These are phyloP conservation scores for Millerozyma miso DNA, from an alignment of 805 yeast species.

Conservation along the genomic window DNA sequence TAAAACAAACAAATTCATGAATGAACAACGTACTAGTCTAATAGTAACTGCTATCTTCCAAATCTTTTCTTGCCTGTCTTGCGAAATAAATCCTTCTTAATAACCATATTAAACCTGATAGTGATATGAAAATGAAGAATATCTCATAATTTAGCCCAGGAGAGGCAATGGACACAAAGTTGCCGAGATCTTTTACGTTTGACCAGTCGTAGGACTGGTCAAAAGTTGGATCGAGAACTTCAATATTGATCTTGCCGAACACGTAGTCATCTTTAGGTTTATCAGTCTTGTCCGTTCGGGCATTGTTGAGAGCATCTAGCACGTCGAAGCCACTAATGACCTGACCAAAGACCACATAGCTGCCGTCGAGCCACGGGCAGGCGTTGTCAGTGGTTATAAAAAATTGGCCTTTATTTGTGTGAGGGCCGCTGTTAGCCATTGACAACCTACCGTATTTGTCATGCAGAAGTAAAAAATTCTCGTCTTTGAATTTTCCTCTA, in stretches of 20 bases:
- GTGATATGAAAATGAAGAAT: constrained; percentile 9
- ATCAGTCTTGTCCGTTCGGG: constrained; percentile 14
- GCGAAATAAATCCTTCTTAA: constrained; percentile 15
- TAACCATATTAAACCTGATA: constrained; percentile 5
- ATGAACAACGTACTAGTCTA: constrained; percentile 1
- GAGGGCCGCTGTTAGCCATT: constrained; percentile 26
- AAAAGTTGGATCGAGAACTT: neutral
- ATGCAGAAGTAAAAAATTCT: constrained; percentile 66
- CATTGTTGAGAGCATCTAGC: constrained; percentile 13
- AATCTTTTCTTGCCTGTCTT: constrained; percentile 20
- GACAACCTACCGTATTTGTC: constrained; percentile 73
- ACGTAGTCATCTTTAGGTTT: constrained; percentile 15
- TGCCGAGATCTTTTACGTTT: neutral
- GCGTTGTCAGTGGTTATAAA: constrained; percentile 20
- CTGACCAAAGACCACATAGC: constrained; percentile 25
- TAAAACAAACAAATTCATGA: neutral
- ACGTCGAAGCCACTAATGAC: constrained; percentile 18
- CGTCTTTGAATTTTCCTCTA: constrained; percentile 33
- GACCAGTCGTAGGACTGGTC: neutral
- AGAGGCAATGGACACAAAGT: neutral
- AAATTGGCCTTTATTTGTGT: constrained; percentile 25
- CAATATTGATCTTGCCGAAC: constrained; percentile 12
- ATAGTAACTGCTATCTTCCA: constrained; percentile 20
- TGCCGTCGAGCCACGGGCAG: constrained; percentile 16
- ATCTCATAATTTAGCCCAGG: constrained; percentile 6